These are phyloP conservation scores for Tolypocladium endophyticum DNA, from an alignment of 2,329 filamentous ascomycete genomes.

Conservation along the genomic window DNA sequence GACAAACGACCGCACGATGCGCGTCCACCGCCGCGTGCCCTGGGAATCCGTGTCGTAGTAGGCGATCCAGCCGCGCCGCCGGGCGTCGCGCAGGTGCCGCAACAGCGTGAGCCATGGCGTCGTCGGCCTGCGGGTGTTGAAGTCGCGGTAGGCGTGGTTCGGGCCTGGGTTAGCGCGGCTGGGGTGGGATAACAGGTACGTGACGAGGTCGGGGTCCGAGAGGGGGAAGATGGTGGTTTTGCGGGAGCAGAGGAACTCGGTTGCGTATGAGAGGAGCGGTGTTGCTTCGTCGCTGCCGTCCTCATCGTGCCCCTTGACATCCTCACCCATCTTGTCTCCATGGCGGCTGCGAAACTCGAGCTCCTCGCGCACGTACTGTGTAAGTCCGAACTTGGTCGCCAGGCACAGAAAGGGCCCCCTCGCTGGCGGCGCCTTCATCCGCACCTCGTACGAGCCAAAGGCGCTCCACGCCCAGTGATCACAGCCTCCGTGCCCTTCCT, in stretches of 20 bases:
- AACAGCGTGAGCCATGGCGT: background rate
- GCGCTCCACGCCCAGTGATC: slow-evolving; percentile 23
- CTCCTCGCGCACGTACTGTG: slow-evolving; percentile 14
- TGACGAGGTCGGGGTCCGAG: slow-evolving; percentile 16
- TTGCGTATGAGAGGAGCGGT: slow-evolving; percentile 20
- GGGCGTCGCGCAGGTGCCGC: background rate
- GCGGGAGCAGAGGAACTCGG: slow-evolving; percentile 22
- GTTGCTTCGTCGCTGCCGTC: slow-evolving; percentile 8
- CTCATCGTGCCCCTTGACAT: background rate
- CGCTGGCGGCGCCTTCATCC: slow-evolving; percentile 17
- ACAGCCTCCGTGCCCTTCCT: slow-evolving; percentile 9
- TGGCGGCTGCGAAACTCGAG: slow-evolving; percentile 3
- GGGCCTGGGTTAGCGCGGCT: slow-evolving; percentile 8
- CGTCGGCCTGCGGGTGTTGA: background rate
- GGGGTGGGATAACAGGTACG: slow-evolving; percentile 10
- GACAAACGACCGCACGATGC: slow-evolving; percentile 15
- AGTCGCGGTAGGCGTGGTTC: slow-evolving; percentile 1
- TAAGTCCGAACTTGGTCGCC: slow-evolving; percentile 21
- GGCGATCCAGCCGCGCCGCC: background rate
- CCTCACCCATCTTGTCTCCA: background rate
- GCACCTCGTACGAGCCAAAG: slow-evolving; percentile 19
- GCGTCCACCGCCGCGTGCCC: slow-evolving; percentile 18
- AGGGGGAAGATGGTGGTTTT: slow-evolving; percentile 22
- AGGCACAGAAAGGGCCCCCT: slow-evolving; percentile 19
- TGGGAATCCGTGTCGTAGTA: slow-evolving; percentile 13